These are phyloP conservation scores for Umbellularia californica DNA, from an alignment of 164 flowering plant genomes.

Conservation along the genomic window DNA sequence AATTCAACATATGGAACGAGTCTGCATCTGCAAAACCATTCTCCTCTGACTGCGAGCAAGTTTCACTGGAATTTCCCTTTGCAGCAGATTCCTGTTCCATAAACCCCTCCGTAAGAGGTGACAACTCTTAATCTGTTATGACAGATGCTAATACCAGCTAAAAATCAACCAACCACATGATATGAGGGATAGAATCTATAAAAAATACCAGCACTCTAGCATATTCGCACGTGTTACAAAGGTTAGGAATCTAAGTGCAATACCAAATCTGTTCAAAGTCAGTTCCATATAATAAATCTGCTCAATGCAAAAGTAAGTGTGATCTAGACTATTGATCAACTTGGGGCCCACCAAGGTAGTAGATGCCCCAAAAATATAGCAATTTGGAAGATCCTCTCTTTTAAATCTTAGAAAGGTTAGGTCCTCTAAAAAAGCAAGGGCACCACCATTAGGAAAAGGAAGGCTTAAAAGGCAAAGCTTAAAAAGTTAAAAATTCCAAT, in stretches of 20 bases:
- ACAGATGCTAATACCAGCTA: not conserved
- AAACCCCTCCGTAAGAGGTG: not conserved
- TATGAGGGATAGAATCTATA: too few relatives aligned
- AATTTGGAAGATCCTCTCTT: not conserved
- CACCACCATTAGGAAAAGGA: too few relatives aligned
- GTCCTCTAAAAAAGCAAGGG: not conserved
- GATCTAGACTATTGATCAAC: not conserved
- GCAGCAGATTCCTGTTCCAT: constrained; percentile 11
- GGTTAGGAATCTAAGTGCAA: not conserved
- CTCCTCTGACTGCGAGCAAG: constrained; percentile 35
- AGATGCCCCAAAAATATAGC: not conserved
- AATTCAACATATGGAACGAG: constrained; percentile 33
- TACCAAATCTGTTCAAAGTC: not conserved
- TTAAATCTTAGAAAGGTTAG: not conserved
- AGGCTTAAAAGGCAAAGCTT: too few relatives aligned
- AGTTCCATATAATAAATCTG: not conserved
- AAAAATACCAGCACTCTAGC: not conserved
- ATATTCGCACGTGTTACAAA: not conserved
- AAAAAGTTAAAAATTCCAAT: not conserved
- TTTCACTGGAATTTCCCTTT: constrained; percentile 44
- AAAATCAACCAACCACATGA: not conserved
- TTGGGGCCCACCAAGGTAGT: not conserved
- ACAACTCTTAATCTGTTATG: not conserved
- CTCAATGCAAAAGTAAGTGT: not conserved
- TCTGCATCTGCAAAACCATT: constrained; percentile 48